Evolutionary conservation across 2,329 filamentous ascomycete genomes (phyloP), one percentile per base, ranked within the genome.

Genomic region (Fusarium agapanthi): DNA sequence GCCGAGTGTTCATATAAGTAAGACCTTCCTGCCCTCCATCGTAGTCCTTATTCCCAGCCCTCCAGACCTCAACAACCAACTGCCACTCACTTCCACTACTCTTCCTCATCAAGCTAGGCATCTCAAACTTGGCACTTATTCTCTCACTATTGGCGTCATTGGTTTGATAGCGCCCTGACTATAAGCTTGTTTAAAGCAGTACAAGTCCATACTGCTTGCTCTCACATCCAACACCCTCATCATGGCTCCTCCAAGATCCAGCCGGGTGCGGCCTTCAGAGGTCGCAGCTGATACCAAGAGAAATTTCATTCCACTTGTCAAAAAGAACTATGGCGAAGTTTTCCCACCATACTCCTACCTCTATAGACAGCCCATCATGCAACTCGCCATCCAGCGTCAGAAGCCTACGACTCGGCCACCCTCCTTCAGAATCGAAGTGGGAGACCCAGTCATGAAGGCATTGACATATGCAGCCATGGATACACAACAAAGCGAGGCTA

Each of bases 211-310:
- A 40, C 57, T 48, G 51, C 51, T 57, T 61, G 44, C 18, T 57
- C 48, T 26, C 44, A 30, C 41, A 61, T 50, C 24, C 40, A 38
- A 44, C 45, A 62, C 34, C 44, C 58, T 68, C 55, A 48, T 48
- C 35, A 83, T 83, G 81, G 78, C 78, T 44, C 77, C 81, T 28
- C 74, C 79, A 47, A 81, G 75, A 70, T 76, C 80, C 35, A 77
- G 77, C 65, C 77, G 78, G 37, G 78, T 81, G 55, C 78, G 79
- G 76, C 81, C 82, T 37, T 82, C 91, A 44, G 91, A 94, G 72
- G 89, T 94, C 60, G 92, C 92, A 61, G 88, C 89, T 32, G 91
- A 93, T 79, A 92, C 91, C n/a, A 93, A 93, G 81, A 88, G 86
- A 75, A 87, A 87, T 65, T 92, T 91, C 78, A 91, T 93, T 72